Base-by-base conservation (phyloP, 176 grass and related monocot species). In the Carex pumila region DNA sequence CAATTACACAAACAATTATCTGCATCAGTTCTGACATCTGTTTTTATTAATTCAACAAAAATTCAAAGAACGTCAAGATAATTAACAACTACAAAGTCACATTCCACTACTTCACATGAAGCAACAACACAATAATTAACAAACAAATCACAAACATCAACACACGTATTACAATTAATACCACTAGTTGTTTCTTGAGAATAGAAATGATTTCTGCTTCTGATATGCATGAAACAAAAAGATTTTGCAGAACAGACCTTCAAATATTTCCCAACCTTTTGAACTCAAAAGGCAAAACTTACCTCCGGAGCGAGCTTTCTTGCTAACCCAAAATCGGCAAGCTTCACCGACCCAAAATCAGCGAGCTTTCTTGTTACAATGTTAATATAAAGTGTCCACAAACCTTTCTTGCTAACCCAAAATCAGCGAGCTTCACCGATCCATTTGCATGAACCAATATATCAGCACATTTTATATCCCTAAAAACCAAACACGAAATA, bases 291-390 rank as follows among this genome's bases (percentile, higher is more conserved):
- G 50, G 54, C 32, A 81, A 65, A 2, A 86, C 78, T 82, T 89
- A 99, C 96, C 96, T 99, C 96, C 17, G 96, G 96, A 81, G 96
- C 93, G 86, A 95, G 92, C 95, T 95, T 91, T 85, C 95, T 98
- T 63, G 95, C 95, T 63, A 98, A 90, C 29, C 95, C 95, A 93
- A 98, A 98, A 85, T 98, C 95, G 22, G 95, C 91, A 67, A 98
- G 91, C 85, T 98, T 98, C 54, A 98, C 92, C 1, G 89, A 98
- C 87, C 95, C 95, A 91, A n/a, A n/a, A n/a, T n/a, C n/a, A n/a
- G n/a, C n/a, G n/a, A n/a, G n/a, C n/a, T n/a, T n/a, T n/a, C n/a
- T n/a, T n/a, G n/a, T n/a, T n/a, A n/a, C n/a, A n/a, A n/a, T n/a
- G n/a, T n/a, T n/a, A 1, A 10, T 88, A 86, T 82, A 66, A 57